phyloP scores from a whole-genome alignment of 2,329 filamentous ascomycete species.

The Ophiostoma ulmi region DNA sequence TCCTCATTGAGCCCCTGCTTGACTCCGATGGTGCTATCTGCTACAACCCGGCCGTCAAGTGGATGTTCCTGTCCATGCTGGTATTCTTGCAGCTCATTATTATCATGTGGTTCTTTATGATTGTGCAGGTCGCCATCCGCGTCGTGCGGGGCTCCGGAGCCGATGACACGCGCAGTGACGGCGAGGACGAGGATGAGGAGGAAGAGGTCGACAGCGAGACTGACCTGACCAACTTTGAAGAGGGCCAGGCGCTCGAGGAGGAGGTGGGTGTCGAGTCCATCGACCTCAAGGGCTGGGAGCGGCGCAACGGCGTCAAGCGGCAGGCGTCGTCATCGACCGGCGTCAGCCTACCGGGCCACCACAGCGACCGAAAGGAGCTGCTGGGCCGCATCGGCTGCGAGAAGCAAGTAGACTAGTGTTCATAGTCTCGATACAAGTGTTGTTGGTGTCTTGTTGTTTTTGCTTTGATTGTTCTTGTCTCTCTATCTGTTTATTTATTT shows the following conservation, averaged over 20 bases:
- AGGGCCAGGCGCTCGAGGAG: conserved; percentile 59
- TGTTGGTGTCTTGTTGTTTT: background rate
- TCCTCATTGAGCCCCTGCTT: conserved; percentile 69
- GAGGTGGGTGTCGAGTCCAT: conserved; percentile 71
- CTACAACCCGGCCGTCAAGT: conserved; percentile 69
- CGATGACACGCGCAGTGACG: conserved; percentile 83
- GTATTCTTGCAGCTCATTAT: conserved; percentile 74
- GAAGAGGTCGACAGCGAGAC: conserved; percentile 54
- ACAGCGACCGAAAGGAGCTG: conserved; percentile 74
- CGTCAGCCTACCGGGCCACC: conserved; percentile 63
- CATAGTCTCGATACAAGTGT: background rate
- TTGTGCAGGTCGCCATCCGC: conserved; percentile 72
- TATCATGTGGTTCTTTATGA: conserved; percentile 82
- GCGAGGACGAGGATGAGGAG: conserved; percentile 62
- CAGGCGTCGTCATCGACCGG: conserved; percentile 47
- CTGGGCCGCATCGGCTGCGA: conserved; percentile 78
- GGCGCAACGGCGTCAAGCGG: conserved; percentile 52
- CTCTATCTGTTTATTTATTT: background rate
- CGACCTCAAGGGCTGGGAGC: conserved; percentile 60
- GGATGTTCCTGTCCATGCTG: conserved; percentile 70
- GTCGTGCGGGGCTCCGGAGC: conserved; percentile 72
- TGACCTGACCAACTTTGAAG: conserved; percentile 47
- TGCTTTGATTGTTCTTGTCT: background rate
- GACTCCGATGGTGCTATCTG: conserved; percentile 70
- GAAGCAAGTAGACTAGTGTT: conserved; percentile 55